A percentile compares a stretch with the other conserved stretches of the same genome.
Evolutionary conservation across 768 basidiomycete species (phyloP).

Genomic region (Coprinopsis strossmayeri): DNA sequence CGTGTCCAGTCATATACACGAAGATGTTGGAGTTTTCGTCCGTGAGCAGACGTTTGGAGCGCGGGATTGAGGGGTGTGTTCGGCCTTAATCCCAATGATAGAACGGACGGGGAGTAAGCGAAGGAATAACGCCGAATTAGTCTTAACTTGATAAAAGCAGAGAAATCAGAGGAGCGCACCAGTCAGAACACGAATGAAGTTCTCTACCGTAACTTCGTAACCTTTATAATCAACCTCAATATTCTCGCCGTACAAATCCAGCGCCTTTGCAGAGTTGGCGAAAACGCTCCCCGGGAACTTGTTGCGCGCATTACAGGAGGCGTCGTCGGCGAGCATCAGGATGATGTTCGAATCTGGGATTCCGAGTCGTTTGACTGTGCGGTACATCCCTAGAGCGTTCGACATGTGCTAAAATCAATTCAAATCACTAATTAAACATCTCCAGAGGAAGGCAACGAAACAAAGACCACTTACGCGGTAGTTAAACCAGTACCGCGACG

Average conservation of each 20-base stretch:
- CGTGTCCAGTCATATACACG: slow-evolving; percentile 98
- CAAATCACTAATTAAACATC: no score
- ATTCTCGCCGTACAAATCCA: slow-evolving; percentile 93
- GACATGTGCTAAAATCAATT: slow-evolving; percentile 99
- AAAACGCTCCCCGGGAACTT: slow-evolving; percentile 90
- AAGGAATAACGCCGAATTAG: no score
- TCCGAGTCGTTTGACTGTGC: slow-evolving; percentile 95
- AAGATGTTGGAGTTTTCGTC: slow-evolving; percentile 92
- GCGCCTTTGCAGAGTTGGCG: slow-evolving; percentile 70
- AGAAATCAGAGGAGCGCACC: slow-evolving; percentile 44
- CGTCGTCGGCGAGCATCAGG: slow-evolving; percentile 97
- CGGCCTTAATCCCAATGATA: slow-evolving; percentile 49
- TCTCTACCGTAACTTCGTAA: slow-evolving; percentile 97
- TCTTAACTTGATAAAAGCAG: neutral
- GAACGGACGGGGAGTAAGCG: no score
- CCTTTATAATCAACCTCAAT: slow-evolving; percentile 98
- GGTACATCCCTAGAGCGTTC: slow-evolving; percentile 97
- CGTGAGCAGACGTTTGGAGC: slow-evolving; percentile 86
- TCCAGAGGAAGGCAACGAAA: neutral
- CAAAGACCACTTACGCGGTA: slow-evolving; percentile 74
- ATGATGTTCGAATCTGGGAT: slow-evolving; percentile 99
- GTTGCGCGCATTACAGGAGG: slow-evolving; percentile 89
- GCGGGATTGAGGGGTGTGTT: slow-evolving; percentile 75
- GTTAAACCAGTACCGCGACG: slow-evolving; percentile 98
- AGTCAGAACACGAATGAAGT: slow-evolving; percentile 86